phyloP scores from a whole-genome alignment of 257 asterid genomes.

The Solanum microdontum region DNA sequence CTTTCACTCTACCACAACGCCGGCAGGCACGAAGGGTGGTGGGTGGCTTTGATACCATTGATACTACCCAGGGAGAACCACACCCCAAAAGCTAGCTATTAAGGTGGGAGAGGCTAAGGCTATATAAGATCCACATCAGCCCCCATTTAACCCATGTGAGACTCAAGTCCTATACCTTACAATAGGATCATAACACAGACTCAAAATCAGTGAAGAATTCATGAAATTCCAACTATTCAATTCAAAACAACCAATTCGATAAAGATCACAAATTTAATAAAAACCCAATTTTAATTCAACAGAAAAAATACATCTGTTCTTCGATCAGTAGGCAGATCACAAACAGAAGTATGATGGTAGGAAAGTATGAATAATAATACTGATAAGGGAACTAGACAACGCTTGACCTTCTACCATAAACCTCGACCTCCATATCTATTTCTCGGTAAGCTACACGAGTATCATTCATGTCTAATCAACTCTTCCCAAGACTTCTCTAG shows the following conservation, averaged over 20 bases:
- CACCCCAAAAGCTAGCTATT: not conserved
- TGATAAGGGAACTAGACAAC: not conserved
- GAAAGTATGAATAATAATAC: not conserved
- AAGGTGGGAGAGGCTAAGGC: not conserved
- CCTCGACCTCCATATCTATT: not conserved
- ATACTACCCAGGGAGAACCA: not conserved
- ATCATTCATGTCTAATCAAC: not conserved
- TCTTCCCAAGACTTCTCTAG: not conserved
- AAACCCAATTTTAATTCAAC: not conserved
- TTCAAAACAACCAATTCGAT: not conserved
- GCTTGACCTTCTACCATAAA: not conserved
- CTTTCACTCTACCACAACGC: not conserved
- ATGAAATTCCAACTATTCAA: not conserved
- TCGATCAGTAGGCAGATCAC: conserved; percentile 75
- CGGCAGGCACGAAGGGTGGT: not conserved
- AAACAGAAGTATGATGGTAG: conserved; percentile 48
- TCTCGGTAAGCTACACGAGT: not conserved
- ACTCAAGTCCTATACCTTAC: not conserved
- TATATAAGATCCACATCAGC: not conserved
- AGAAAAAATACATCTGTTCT: conserved; percentile 29
- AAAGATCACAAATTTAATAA: not conserved
- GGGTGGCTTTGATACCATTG: not conserved
- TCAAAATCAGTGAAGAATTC: not conserved
- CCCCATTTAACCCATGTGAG: not conserved
- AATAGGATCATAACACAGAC: not conserved